Evolutionary conservation across 164 flowering plant genomes (phyloP).

Genomic region (Sedum album): DNA sequence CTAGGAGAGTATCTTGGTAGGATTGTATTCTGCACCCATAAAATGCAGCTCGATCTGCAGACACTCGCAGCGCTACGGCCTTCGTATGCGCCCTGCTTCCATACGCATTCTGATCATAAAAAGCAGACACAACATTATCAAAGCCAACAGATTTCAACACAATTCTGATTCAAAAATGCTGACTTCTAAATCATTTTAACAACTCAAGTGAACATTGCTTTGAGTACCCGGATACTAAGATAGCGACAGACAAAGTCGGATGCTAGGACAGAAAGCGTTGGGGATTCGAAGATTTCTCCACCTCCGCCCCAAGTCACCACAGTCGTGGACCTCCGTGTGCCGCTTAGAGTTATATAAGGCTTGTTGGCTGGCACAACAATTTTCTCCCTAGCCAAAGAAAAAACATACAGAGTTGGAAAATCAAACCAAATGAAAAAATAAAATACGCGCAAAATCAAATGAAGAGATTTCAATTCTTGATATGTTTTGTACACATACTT

Average conservation of each 20-base stretch:
- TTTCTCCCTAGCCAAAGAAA: slow-evolving; percentile 30
- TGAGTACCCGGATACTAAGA: slow-evolving; percentile 41
- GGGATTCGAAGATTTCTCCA: slow-evolving; percentile 31
- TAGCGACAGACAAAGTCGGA: slow-evolving; percentile 45
- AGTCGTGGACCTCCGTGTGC: slow-evolving; percentile 25
- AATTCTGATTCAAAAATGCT: no score
- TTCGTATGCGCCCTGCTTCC: slow-evolving; percentile 20
- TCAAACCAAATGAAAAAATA: no score
- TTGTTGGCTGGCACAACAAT: slow-evolving; percentile 39
- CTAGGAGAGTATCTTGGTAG: slow-evolving; percentile 49
- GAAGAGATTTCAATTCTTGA: no score
- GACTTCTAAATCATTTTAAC: no score
- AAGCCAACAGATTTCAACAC: no score
- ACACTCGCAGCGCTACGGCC: slow-evolving; percentile 47
- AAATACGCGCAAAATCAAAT: neutral
- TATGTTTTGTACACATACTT: slow-evolving; percentile 16
- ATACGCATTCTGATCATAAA: slow-evolving; percentile 30
- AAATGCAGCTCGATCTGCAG: slow-evolving; percentile 47
- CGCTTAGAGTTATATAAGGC: slow-evolving; percentile 53
- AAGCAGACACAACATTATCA: neutral
- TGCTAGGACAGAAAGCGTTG: slow-evolving; percentile 41
- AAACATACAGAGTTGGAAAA: no score
- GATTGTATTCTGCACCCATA: slow-evolving; percentile 37
- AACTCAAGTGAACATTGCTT: neutral
- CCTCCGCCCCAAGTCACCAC: slow-evolving; percentile 34